phyloP scores from a whole-genome alignment of 2,329 filamentous ascomycete species.

The Penicillium brasilianum region DNA sequence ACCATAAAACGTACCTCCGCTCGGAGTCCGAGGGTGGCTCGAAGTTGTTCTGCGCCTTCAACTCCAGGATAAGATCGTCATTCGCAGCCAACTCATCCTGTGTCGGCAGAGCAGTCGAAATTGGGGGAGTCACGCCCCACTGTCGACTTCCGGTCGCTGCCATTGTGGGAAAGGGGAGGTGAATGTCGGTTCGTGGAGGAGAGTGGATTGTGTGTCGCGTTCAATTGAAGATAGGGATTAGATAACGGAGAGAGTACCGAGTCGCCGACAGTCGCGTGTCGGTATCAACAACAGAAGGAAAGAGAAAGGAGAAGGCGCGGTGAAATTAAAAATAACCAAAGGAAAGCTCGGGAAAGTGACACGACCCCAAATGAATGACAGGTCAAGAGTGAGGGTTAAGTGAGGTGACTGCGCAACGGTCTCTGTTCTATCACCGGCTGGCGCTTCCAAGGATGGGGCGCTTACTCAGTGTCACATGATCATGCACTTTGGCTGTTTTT shows the following conservation, averaged over 20 bases:
- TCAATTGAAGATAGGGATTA: constrained; percentile 23
- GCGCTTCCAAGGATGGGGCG: constrained; percentile 21
- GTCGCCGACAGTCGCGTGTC: constrained; percentile 12
- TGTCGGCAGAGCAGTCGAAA: constrained; percentile 78
- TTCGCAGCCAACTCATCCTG: constrained; percentile 76
- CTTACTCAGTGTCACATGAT: constrained; percentile 33
- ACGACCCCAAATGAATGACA: constrained; percentile 18
- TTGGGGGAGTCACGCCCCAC: constrained; percentile 81
- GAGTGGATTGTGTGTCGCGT: constrained; percentile 6
- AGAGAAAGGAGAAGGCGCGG: background rate
- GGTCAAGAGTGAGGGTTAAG: constrained; percentile 6
- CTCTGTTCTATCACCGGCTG: constrained; percentile 11
- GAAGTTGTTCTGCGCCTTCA: constrained; percentile 90
- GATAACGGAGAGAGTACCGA: constrained; percentile 18
- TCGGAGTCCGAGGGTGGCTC: constrained; percentile 82
- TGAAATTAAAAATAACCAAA: constrained; percentile 10
- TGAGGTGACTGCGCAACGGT: constrained; percentile 15
- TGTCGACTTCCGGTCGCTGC: constrained; percentile 48
- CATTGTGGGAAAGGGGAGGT: constrained; percentile 33
- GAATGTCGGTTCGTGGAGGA: background rate
- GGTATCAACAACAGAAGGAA: background rate
- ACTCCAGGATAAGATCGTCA: constrained; percentile 78
- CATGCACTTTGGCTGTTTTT: background rate
- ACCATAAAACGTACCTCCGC: constrained; percentile 64
- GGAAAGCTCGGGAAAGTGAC: constrained; percentile 10